Conservation (phyloP, 305 asterid genomes). For the Striga hermonthica region DNA sequence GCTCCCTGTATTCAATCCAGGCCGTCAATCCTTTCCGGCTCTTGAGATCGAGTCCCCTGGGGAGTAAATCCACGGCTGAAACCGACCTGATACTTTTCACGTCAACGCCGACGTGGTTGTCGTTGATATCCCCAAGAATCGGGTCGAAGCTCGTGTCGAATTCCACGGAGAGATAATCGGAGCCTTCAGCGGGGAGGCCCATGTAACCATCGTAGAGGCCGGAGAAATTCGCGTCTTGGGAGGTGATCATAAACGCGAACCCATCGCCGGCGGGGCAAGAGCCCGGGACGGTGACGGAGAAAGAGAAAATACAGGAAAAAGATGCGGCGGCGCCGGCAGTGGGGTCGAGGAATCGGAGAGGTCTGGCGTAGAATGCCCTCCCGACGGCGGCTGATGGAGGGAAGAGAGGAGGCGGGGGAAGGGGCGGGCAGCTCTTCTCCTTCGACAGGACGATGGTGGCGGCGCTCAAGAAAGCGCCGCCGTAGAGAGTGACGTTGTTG, state of each 20-base stretch:
- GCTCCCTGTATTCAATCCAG: constrained; percentile 56
- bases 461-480: constrained; percentile 51
- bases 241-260: constrained; percentile 54
- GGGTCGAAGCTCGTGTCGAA: constrained; percentile 58
- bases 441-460: constrained; percentile 52
- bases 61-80: constrained; percentile 42
- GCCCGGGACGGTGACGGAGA: constrained; percentile 41
- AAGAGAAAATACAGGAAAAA: constrained; percentile 66
- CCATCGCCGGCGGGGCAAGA: constrained; percentile 81
- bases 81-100: constrained; percentile 40
- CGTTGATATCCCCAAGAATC: constrained; percentile 45
- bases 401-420: constrained; percentile 6
- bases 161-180: constrained; percentile 59
- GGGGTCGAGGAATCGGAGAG: constrained; percentile 62
- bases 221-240: constrained; percentile 39
- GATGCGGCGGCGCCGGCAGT: constrained; percentile 52
- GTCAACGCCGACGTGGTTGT: constrained; percentile 62
- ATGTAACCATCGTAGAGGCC: constrained; percentile 48
- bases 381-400: constrained; percentile 41
- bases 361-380: constrained; percentile 52
- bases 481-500: constrained; percentile 51
- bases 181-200: constrained; percentile 50
- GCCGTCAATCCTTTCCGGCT: constrained; percentile 45
- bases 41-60: constrained; percentile 50
- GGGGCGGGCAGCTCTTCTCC: constrained; percentile 37